Conservation (phyloP, 495 filamentous ascomycete genomes). For the Penicillium cinerascens region DNA sequence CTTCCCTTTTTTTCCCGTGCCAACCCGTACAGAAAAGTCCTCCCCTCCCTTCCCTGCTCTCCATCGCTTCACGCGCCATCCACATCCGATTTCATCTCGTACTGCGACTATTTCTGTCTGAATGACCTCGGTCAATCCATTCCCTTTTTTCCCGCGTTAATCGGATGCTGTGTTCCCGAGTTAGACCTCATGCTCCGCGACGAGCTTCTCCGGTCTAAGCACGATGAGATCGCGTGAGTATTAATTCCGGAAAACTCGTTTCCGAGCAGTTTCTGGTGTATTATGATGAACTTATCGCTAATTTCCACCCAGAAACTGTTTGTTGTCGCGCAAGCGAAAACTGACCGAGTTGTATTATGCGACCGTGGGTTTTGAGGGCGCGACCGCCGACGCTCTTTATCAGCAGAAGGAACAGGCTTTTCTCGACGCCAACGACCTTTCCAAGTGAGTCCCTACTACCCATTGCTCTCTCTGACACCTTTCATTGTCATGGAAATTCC, state of each 20-base stretch:
- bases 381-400: conserved; percentile 55
- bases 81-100: conserved; percentile 53
- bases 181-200: conserved; percentile 56
- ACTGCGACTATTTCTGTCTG: conserved; percentile 49
- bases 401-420: conserved; percentile 55
- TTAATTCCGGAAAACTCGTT: conserved; percentile 23
- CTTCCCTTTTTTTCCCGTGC: conserved; percentile 27
- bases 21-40: conserved; percentile 37
- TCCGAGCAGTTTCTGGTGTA: conserved; percentile 9
- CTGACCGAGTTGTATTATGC: conserved; percentile 71
- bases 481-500: conserved; percentile 9
- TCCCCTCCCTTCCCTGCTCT: conserved; percentile 36
- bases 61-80: conserved; percentile 45
- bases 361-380: conserved; percentile 47
- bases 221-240: conserved; percentile 62
- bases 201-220: conserved; percentile 55
- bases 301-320: conserved; percentile 60
- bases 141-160: conserved; percentile 51
- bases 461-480: conserved; percentile 5
- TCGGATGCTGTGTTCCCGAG: conserved; percentile 57
- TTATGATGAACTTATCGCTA: conserved; percentile 29
- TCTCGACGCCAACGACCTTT: conserved; percentile 69
- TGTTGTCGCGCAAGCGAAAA: conserved; percentile 77
- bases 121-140: conserved; percentile 46
- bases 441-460: conserved; percentile 58